phyloP scores from a whole-genome alignment of 2,329 filamentous ascomycete species.

The Nothomitra cinnamomea region DNA sequence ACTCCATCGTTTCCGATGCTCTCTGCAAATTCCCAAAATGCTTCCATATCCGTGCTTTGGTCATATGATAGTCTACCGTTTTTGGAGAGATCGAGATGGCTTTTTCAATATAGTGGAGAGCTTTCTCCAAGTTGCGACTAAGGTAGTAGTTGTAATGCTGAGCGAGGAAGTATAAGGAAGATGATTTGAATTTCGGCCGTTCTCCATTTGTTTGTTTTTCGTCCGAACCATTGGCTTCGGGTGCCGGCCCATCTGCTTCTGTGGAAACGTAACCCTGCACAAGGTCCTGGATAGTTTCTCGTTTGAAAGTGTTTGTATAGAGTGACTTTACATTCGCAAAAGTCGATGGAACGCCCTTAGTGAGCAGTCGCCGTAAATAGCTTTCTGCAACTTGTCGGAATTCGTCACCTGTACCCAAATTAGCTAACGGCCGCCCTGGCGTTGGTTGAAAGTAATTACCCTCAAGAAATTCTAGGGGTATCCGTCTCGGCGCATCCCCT shows the following conservation, averaged over 20 bases:
- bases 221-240: constrained; percentile 31
- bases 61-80: constrained; percentile 85
- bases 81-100: constrained; percentile 64
- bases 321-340: constrained; percentile 95
- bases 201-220: constrained; percentile 33
- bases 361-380: constrained; percentile 72
- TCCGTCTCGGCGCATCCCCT: constrained; percentile 66
- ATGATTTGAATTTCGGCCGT: constrained; percentile 49
- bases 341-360: constrained; percentile 85
- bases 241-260: constrained; percentile 11
- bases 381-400: constrained; percentile 62
- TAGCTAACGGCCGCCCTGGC: constrained; percentile 9
- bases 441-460: constrained; percentile 27
- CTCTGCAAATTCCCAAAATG: constrained; percentile 64
- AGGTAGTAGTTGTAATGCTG: constrained; percentile 93
- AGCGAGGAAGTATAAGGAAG: constrained; percentile 80
- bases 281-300: constrained; percentile 54
- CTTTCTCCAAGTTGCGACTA: constrained; percentile 69
- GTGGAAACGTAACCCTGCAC: constrained; percentile 49
- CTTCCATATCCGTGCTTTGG: constrained; percentile 88
- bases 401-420: constrained; percentile 41
- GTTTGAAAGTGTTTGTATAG: constrained; percentile 64
- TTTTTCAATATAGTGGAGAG: constrained; percentile 65
- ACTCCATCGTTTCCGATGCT: constrained; percentile 76
- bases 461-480: constrained; percentile 77